Base-by-base conservation (phyloP, 2,329 filamentous ascomycete genomes). In the Colletotrichum sidae region DNA sequence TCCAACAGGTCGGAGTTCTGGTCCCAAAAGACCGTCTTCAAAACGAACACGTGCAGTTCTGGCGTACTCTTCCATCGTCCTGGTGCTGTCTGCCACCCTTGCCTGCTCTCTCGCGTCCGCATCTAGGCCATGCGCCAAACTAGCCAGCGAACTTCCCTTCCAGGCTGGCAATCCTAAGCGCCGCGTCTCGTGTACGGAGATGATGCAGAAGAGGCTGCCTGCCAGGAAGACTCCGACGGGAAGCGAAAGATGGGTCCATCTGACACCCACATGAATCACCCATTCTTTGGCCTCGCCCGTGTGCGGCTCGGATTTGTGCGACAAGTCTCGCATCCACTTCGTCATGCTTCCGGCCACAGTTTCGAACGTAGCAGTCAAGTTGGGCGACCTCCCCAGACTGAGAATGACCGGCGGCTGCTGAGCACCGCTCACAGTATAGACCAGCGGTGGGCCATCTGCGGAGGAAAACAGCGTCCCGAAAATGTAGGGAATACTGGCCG, bases 71-170 rank as follows among this genome's bases (percentile, higher is more conserved):
- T 49, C 46, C 46, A 49, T 49, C 13, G 33, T 17, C 6, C 17
- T 34, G 6, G 34, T 10, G 17, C 15, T 49, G 9, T 49, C 46
- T n/a, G 46, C 46, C 17, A 33, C 17, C 11, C 46, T 49, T 33
- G 35, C 11, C 5, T 33, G 46, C 46, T 34, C 46, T 34, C 46
- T 49, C 6, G 46, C 33, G n/a, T 49, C 17, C 5, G 46, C 17
- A 33, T 49, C 25, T 11, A 49, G 17, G 6, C 46, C 46, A 8
- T 49, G 46, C 6, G 46, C 46, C 17, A 49, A 6, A 5, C 46
- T 33, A 34, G 56, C 56, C 15, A 59, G 15, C 4, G 56, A 53
- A 10, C 56, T 53, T 25, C 56, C 46, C 7, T 44, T 42, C 56
- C 56, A 59, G 6, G 56, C 47, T 9, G 46, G 47, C 6, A 59